Conservation (phyloP, 2,329 filamentous ascomycete species). For the Akanthomyces uredinophilus region DNA sequence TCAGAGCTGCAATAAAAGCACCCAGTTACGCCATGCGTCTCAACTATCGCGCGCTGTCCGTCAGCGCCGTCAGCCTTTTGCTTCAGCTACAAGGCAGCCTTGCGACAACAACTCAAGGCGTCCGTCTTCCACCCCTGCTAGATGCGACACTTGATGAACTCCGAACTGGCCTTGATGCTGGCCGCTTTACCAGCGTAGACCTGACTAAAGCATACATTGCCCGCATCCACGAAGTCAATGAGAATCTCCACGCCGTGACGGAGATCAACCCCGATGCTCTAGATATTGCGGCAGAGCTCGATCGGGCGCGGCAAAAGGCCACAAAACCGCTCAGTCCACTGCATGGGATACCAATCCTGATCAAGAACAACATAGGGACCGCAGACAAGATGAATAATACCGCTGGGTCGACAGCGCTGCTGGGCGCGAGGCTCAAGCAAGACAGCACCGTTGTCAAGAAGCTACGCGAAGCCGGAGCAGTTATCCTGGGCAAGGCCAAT, state of each 20-base stretch:
- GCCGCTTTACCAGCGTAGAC: conserved; percentile 32
- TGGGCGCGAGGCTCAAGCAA: conserved; percentile 49
- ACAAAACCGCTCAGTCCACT: conserved; percentile 36
- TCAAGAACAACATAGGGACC: conserved; percentile 66
- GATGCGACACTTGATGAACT: conserved; percentile 22
- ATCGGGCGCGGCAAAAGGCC: conserved; percentile 22
- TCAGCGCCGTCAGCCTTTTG: background rate
- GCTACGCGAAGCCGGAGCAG: conserved; percentile 53
- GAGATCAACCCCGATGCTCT: conserved; percentile 36
- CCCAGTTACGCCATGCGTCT: background rate
- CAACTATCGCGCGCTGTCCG: background rate
- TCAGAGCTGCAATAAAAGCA: background rate
- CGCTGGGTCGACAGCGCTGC: conserved; percentile 57
- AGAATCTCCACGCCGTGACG: conserved; percentile 25
- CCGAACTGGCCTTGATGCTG: conserved; percentile 17
- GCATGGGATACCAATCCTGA: conserved; percentile 59
- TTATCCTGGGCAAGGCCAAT: conserved; percentile 63
- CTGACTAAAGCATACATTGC: conserved; percentile 28
- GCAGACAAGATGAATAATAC: conserved; percentile 57
- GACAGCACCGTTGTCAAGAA: conserved; percentile 57
- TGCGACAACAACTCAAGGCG: background rate
- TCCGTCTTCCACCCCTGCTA: conserved; percentile 14
- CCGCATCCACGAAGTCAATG: conserved; percentile 24
- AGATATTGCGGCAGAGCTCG: conserved; percentile 31
- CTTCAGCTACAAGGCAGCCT: background rate